A percentile compares a stretch with the other conserved stretches of the same genome.
Conservation (phyloP, 352 stramenopile species). For the Globisporangium cederbergense region DNA sequence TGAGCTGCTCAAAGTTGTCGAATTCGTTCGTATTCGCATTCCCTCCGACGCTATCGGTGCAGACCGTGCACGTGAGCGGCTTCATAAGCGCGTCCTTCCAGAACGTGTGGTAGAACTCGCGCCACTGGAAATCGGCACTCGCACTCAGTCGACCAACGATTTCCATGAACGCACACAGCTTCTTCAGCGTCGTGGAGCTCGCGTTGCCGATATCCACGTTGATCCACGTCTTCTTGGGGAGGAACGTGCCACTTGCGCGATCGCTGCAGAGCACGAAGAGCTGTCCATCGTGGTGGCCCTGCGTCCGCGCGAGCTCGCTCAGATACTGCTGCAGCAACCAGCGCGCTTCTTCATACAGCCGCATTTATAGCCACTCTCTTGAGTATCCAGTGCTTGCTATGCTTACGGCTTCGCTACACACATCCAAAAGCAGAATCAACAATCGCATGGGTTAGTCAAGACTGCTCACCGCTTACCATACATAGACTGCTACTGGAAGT, state of each 20-base stretch:
- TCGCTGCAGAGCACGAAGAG: neutral
- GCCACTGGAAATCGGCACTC: neutral
- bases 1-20: slow-evolving; percentile 3
- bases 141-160: neutral
- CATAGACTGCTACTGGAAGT: too few relatives aligned
- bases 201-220: neutral
- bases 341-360: neutral
- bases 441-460: too few relatives aligned
- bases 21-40: neutral
- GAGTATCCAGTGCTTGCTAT: too few relatives aligned
- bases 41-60: neutral
- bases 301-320: neutral
- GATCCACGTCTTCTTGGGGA: neutral
- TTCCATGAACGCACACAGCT: neutral
- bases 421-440: too few relatives aligned
- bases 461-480: too few relatives aligned
- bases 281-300: neutral
- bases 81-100: neutral
- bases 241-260: neutral
- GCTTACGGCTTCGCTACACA: too few relatives aligned
- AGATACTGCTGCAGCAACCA: slow-evolving; percentile 1
- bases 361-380: neutral
- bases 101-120: neutral
- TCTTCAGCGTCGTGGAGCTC: neutral
- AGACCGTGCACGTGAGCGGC: neutral